Base-by-base conservation (phyloP, 352 stramenopile genomes). In the Phytophthora pseudosyringae region DNA sequence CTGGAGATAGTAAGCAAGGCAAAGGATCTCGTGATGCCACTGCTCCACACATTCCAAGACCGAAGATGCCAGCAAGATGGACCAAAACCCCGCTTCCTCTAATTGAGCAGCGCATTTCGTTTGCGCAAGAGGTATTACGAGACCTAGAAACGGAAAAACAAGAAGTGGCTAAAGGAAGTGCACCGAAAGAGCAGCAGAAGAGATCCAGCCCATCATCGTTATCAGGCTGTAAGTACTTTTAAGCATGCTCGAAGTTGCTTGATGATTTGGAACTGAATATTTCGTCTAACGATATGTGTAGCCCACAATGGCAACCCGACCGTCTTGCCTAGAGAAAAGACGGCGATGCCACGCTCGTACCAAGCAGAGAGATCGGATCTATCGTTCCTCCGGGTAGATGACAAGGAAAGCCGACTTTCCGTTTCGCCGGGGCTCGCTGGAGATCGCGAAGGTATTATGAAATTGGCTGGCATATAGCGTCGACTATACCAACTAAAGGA, bases 31-130 rank as follows among this genome's bases (percentile, higher is more conserved):
- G 15, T 26, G 36, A 5, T 45, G 28, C 39, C 25, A n/a, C 29
- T 48, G 35, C 9, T 38, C 9, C 33, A 32, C n/a, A 26, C 11
- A 32, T n/a, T 3, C 15, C 41, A 31, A 52, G 28, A 29, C 25
- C 41, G 12, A 55, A 11, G 5, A 73, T 51, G 21, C 32, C 49
- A 47, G 7, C 39, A 40, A 41, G 12, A n/a, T 31, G 13, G 33
- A 29, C 16, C 10, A 58, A 65, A 28, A 26, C 12, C 15, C 12
- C 48, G 31, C 32, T 59, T n/a, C 28, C 52, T 28, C 21, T 65
- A 3, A 43, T 73, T 18, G 66, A 74, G 0, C 59, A 73, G 44
- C 26, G 50, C 6, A 70, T 73, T 15, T 49, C 60, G 29, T 29
- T 43, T 26, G 53, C 53, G 16, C 32, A 74, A 38, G 44, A 59